Conservation (phyloP, 805 yeast genomes). For the Yarrowia sp. region DNA sequence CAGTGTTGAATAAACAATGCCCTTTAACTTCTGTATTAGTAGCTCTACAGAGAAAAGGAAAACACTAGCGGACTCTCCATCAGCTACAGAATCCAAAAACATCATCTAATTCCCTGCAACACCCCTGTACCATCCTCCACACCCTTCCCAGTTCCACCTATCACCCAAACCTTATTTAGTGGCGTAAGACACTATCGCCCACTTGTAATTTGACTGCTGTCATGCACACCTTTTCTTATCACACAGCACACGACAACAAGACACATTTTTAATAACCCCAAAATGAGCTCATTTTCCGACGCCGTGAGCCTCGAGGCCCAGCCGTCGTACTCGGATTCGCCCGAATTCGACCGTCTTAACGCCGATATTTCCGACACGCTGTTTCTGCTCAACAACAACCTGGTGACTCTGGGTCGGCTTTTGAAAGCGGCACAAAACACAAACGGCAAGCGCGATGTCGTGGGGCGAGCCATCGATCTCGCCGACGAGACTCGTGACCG, state of each 20-base stretch:
- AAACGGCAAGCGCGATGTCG: constrained; percentile 40
- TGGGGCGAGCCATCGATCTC: constrained; percentile 46
- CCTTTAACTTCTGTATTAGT: too few species aligned
- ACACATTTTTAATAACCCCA: background rate
- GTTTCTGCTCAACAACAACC: constrained; percentile 53
- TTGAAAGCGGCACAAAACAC: constrained; percentile 41
- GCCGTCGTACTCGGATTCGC: constrained; percentile 44
- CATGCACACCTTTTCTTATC: constrained; percentile 1
- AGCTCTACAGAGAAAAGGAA: too few species aligned
- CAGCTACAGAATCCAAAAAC: too few species aligned
- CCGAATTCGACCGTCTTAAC: constrained; percentile 51
- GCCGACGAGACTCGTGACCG: constrained; percentile 52
- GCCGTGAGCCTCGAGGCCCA: constrained; percentile 37
- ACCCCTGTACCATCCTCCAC: background rate
- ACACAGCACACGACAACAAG: background rate
- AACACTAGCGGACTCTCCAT: too few species aligned
- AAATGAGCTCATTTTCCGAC: constrained; percentile 31
- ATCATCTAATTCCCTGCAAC: too few species aligned
- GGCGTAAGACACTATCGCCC: background rate
- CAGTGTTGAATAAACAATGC: too few species aligned
- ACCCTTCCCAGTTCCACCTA: background rate
- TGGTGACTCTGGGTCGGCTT: constrained; percentile 51
- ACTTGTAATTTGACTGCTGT: background rate
- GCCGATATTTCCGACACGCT: constrained; percentile 48
- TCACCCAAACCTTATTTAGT: background rate